Evolutionary conservation across 2,329 filamentous ascomycete species (phyloP).

Genomic region (Ophiostoma ips): DNA sequence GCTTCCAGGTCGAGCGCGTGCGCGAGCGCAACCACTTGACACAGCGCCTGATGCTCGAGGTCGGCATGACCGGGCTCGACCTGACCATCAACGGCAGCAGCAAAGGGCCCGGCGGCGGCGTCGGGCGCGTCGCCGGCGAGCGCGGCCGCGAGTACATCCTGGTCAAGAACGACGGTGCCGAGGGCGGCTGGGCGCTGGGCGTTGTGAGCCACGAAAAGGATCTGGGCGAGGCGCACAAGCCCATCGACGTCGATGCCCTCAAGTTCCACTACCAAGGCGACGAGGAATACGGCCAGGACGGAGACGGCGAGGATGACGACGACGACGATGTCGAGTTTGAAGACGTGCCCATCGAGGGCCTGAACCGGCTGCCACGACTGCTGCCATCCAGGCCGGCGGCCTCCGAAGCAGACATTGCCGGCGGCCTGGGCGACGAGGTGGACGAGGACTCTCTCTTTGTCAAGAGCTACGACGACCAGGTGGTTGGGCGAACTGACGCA

Average conservation of each 20-base stretch:
- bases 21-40: slow-evolving; percentile 87
- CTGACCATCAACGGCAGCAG: slow-evolving; percentile 39
- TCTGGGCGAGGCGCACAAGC: slow-evolving; percentile 65
- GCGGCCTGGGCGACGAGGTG: slow-evolving; percentile 19
- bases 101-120: slow-evolving; percentile 21
- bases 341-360: slow-evolving; percentile 78
- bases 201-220: slow-evolving; percentile 81
- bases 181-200: slow-evolving; percentile 90
- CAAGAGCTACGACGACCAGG: slow-evolving; percentile 17
- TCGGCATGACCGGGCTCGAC: slow-evolving; percentile 72
- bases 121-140: slow-evolving; percentile 68
- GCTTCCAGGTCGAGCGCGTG: slow-evolving; percentile 91
- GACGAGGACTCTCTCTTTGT: slow-evolving; percentile 46
- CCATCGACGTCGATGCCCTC: slow-evolving; percentile 75
- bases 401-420: slow-evolving; percentile 10
- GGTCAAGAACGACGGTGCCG: slow-evolving; percentile 87
- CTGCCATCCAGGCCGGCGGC: slow-evolving; percentile 18
- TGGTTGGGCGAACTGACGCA: slow-evolving; percentile 1
- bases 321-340: slow-evolving; percentile 50
- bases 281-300: slow-evolving; percentile 46
- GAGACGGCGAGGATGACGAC: slow-evolving; percentile 49
- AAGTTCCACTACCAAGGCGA: slow-evolving; percentile 42
- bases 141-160: slow-evolving; percentile 88
- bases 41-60: slow-evolving; percentile 85
- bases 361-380: slow-evolving; percentile 67